Percentiles rank a stretch among this genome's conserved stretches.
These are phyloP conservation scores for Globisporangium barbulae DNA, from an alignment of 352 stramenopile genomes.

Conservation along the genomic window DNA sequence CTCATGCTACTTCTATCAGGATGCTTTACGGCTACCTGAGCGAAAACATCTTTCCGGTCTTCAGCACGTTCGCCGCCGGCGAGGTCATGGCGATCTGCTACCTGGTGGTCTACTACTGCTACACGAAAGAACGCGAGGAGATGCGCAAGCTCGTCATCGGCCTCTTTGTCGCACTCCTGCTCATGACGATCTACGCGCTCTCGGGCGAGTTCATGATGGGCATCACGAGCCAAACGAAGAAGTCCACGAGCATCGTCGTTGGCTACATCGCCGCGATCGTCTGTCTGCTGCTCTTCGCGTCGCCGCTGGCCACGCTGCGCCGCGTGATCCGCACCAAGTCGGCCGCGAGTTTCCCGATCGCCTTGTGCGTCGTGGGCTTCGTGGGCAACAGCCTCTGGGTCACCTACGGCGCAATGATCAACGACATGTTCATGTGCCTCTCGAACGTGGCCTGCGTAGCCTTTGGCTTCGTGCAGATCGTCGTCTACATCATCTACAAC, in stretches of 20 bases:
- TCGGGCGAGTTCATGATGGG: constrained; percentile 22
- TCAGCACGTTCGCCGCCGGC: constrained; percentile 16
- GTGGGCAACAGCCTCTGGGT: constrained; percentile 32
- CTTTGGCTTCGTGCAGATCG: constrained; percentile 33
- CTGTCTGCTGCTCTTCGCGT: constrained; percentile 33
- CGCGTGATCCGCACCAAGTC: constrained; percentile 29
- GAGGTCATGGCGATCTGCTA: constrained; percentile 31
- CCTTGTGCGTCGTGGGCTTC: constrained; percentile 26
- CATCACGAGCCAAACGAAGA: constrained; percentile 24
- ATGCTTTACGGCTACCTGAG: constrained; percentile 19
- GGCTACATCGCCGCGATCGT: constrained; percentile 27
- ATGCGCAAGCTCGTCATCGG: constrained; percentile 11
- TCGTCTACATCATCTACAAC: constrained; percentile 31
- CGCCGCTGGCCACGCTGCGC: constrained; percentile 28
- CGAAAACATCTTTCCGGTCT: constrained; percentile 12
- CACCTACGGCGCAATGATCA: constrained; percentile 25
- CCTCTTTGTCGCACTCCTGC: neutral
- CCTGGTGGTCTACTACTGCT: constrained; percentile 29
- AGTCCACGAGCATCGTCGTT: constrained; percentile 25
- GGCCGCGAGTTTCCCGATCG: constrained; percentile 34
- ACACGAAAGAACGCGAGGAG: constrained; percentile 23
- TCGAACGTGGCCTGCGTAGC: constrained; percentile 31
- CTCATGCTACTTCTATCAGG: constrained; percentile 8
- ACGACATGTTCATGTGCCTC: constrained; percentile 31
- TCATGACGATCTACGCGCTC: constrained; percentile 5